Evolutionary conservation across 1,284 basidiomycete species (phyloP).

Genomic region (Ustilago nuda): DNA sequence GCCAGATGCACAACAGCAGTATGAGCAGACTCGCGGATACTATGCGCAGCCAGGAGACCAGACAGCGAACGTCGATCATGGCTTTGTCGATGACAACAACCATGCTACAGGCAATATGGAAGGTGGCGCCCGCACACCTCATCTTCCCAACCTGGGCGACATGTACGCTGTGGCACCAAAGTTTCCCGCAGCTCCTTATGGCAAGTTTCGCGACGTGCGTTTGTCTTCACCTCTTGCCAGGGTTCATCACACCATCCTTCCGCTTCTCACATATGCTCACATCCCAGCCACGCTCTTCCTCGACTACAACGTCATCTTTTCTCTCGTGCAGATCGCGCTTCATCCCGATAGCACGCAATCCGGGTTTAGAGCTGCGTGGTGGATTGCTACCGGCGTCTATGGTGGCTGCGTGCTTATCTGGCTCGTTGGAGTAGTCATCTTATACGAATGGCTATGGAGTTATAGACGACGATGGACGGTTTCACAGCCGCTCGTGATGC

Average conservation of each 20-base stretch:
- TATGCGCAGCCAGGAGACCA: slow-evolving; percentile 7
- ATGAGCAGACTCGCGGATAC: slow-evolving; percentile 8
- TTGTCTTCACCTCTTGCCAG: slow-evolving; percentile 25
- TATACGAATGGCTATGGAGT: slow-evolving; percentile 44
- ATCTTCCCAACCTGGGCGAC: slow-evolving; percentile 24
- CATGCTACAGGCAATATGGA: neutral
- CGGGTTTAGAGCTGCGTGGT: slow-evolving; percentile 43
- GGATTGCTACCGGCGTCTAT: slow-evolving; percentile 53
- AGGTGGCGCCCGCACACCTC: slow-evolving; percentile 13
- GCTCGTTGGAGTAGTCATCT: slow-evolving; percentile 49
- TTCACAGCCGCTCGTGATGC: slow-evolving; percentile 36
- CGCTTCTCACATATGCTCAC: slow-evolving; percentile 48
- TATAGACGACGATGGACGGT: slow-evolving; percentile 39
- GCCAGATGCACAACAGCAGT: slow-evolving; percentile 5
- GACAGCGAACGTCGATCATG: neutral
- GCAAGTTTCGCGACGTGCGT: slow-evolving; percentile 20
- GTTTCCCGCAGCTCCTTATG: slow-evolving; percentile 30
- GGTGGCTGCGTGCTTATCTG: slow-evolving; percentile 33
- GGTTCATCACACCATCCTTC: slow-evolving; percentile 50
- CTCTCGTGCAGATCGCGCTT: slow-evolving; percentile 60
- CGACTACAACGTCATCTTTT: slow-evolving; percentile 67
- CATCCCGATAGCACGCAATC: slow-evolving; percentile 36
- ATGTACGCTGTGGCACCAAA: slow-evolving; percentile 27
- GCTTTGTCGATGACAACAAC: neutral
- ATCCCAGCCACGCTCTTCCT: slow-evolving; percentile 67